phyloP scores from a whole-genome alignment of 108 stramenopile species.

The Conticribra weissflogii region DNA sequence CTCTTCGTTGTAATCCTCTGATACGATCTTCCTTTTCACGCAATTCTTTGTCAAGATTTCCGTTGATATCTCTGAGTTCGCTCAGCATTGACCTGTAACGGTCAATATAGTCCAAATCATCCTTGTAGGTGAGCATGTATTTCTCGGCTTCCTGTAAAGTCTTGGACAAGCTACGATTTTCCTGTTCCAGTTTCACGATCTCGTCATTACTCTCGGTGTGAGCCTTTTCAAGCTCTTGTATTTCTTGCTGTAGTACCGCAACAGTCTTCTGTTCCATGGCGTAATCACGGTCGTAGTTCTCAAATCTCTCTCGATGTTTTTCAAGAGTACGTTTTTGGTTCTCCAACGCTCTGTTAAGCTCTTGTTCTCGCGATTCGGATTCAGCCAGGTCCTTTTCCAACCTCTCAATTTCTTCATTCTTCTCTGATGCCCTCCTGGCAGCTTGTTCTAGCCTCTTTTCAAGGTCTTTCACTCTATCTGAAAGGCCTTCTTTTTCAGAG shows the following conservation, averaged over 20 bases:
- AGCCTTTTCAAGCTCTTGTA: conserved; percentile 39
- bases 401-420: conserved; percentile 26
- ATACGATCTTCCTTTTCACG: conserved; percentile 25
- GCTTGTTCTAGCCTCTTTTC: conserved; percentile 25
- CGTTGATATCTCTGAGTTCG: conserved; percentile 40
- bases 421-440: not conserved
- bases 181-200: conserved; percentile 21
- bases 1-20: conserved; percentile 17
- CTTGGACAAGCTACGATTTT: conserved; percentile 34
- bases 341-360: conserved; percentile 17
- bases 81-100: conserved; percentile 33
- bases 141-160: conserved; percentile 33
- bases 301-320: conserved; percentile 25
- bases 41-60: conserved; percentile 31
- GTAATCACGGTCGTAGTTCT: conserved; percentile 27
- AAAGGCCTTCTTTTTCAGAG: conserved; percentile 19
- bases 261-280: conserved; percentile 46
- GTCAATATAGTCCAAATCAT: conserved; percentile 26
- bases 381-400: conserved; percentile 12
- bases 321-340: conserved; percentile 23
- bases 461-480: conserved; percentile 16
- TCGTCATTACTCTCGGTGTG: conserved; percentile 23
- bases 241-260: conserved; percentile 29
- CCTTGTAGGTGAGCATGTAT: conserved; percentile 34
- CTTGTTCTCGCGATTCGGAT: conserved; percentile 30